Evolutionary conservation across 768 basidiomycete genomes (phyloP), one percentile per base, ranked within the genome.

Genomic region (Melanogaster broomeanus): DNA sequence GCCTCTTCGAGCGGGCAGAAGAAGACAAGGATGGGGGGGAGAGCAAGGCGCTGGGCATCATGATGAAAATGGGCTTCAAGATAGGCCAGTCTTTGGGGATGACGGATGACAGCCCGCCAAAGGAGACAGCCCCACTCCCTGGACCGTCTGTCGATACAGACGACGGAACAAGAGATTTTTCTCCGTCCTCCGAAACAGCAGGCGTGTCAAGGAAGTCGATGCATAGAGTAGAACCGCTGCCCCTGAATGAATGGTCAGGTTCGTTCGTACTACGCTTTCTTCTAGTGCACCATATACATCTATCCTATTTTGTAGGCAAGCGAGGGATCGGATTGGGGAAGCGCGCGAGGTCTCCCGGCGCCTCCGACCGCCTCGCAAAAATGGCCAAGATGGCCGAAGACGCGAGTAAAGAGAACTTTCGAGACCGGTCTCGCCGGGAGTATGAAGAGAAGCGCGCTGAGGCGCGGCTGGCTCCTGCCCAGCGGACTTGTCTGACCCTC

Each of bases 61-160:
- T 94, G 92, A 83, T 88, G 80, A 93, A 89, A 72, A 93, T 93
- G 92, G 92, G 92, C 1, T 94, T 90, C 74, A 87, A 87, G 71
- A 84, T 88, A 3, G 92, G 92, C 15, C 83, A 92, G 66, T 77
- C 88, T 13, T 76, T 93, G 25, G 90, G 91, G 16, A 76, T 70
- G 61, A 46, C 65, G 19, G 58, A 63, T 21, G 61, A 58, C 13
- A 51, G 47, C 49, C 46, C 45, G 48, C 53, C 51, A 22, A 34
- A 48, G 42, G 40, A 21, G 7, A 49, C 52, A 25, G 9, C 39
- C 27, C 18, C 51, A 33, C 22, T 52, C 28, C 45, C 57, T 15
- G 42, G 42, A 22, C 35, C 44, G 30, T 37, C 52, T 22, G 30
- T 13, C 11, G 19, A 21, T 35, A 30, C 44, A 7, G 51, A 27